Percentiles rank a stretch among this genome's conserved stretches.
Conservation (phyloP, 2,329 filamentous ascomycete species). For the Diaporthe sp. region DNA sequence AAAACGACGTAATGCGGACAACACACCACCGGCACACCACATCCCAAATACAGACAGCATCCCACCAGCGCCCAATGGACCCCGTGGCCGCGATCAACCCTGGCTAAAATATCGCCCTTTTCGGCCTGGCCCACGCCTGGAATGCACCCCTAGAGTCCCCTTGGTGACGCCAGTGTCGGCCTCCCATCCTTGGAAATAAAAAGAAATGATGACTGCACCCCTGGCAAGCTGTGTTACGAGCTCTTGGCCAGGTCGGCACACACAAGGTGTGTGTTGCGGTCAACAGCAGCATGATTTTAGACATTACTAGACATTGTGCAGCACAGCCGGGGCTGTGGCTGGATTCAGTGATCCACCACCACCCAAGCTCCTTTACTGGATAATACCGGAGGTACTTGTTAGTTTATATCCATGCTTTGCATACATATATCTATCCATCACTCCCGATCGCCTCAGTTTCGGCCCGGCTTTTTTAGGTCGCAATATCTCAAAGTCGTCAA, state of each 20-base stretch:
- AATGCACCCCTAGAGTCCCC: conserved; percentile 28
- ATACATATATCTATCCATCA: conserved; percentile 17
- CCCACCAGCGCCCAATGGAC: neutral
- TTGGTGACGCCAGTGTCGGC: conserved; percentile 17
- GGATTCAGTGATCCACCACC: conserved; percentile 9
- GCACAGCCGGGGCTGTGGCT: neutral
- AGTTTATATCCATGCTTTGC: neutral
- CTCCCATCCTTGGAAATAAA: conserved; percentile 27
- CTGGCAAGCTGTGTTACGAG: neutral
- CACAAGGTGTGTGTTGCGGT: neutral
- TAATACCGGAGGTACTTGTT: no score
- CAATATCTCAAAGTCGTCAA: neutral
- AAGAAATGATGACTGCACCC: neutral
- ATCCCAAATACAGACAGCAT: neutral
- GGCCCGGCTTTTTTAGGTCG: no score
- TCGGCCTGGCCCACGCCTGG: neutral
- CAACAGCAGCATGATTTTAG: neutral
- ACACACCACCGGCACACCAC: conserved; percentile 19
- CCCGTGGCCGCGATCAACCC: neutral
- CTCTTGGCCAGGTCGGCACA: conserved; percentile 8
- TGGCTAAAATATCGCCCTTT: neutral
- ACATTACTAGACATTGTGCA: neutral
- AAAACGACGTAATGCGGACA: conserved; percentile 25
- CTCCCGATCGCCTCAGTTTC: neutral
- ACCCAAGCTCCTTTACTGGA: neutral